Conservation (phyloP, 2,329 filamentous ascomycete species). For the Colletotrichum trifolii region DNA sequence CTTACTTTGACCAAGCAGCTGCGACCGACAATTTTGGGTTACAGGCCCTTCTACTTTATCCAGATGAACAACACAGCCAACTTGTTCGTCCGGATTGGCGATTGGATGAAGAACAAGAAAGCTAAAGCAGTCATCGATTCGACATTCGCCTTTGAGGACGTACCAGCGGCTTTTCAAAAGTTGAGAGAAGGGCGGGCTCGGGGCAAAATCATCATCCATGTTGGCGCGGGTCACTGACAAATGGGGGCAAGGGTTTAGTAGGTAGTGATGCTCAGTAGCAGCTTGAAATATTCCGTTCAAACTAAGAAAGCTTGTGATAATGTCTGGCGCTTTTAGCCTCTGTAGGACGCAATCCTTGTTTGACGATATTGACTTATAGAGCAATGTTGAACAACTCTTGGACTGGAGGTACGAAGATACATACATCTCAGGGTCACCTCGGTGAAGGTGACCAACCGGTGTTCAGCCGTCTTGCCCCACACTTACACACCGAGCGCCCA, state of each 20-base stretch:
- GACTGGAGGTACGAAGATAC: no score
- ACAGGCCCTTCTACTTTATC: conserved; percentile 26
- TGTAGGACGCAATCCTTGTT: no score
- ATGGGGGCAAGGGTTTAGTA: no score
- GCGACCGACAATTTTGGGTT: background rate
- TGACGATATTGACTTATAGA: background rate
- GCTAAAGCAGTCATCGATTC: conserved; percentile 40
- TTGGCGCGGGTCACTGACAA: background rate
- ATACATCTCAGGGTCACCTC: background rate
- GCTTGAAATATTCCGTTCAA: no score
- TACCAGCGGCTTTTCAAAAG: conserved; percentile 40
- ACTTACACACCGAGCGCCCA: conserved; percentile 18
- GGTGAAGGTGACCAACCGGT: conserved; percentile 10
- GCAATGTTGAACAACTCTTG: background rate
- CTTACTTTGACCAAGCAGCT: conserved; percentile 1
- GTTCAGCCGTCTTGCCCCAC: conserved; percentile 24
- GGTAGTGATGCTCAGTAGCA: no score
- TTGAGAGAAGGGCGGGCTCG: conserved; percentile 36
- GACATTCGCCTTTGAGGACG: conserved; percentile 39
- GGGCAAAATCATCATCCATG: conserved; percentile 43
- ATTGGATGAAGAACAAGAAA: conserved; percentile 43
- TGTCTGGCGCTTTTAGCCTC: no score
- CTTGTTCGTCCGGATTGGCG: conserved; percentile 32
- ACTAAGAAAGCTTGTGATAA: no score
- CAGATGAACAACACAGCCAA: conserved; percentile 26